These are phyloP conservation scores for Trichoderma sp. DNA, from an alignment of 2,329 filamentous ascomycete species.

Conservation along the genomic window DNA sequence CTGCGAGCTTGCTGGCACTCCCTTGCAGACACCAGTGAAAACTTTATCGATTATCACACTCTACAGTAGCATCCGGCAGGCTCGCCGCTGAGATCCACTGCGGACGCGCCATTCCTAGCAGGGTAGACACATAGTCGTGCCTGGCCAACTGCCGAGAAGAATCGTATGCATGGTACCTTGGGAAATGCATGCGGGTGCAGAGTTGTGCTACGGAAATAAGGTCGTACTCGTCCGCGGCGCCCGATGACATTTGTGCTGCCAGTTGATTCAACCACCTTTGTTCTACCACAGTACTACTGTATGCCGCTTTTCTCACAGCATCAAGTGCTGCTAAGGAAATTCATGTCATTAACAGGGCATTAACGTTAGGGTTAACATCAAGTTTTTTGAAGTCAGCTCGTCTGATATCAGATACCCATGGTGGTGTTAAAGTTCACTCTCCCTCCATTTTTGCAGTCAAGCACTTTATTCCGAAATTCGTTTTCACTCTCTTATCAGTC, in stretches of 20 bases:
- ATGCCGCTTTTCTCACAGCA: neutral
- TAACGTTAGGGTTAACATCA: neutral
- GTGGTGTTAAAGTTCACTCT: neutral
- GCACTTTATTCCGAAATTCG: neutral
- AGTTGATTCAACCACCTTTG: neutral
- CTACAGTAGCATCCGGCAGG: conserved; percentile 33
- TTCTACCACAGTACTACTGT: neutral
- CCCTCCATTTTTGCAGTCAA: neutral
- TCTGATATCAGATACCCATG: neutral
- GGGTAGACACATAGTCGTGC: neutral
- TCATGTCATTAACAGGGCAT: neutral
- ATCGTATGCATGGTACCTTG: neutral
- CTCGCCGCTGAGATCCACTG: conserved; percentile 27
- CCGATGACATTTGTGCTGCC: neutral
- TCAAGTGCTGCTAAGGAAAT: neutral
- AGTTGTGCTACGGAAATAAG: conserved; percentile 7
- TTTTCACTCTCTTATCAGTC: neutral
- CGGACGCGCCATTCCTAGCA: conserved; percentile 17
- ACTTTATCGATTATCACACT: conserved; percentile 28
- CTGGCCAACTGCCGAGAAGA: conserved; percentile 13
- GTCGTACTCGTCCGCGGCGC: neutral
- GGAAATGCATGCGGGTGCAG: neutral
- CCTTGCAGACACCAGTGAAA: conserved; percentile 27
- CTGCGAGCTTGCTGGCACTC: conserved; percentile 5
- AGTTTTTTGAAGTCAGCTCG: neutral